Evolutionary conservation across 306 rosid species (phyloP).

Genomic region (Ammopiptanthus mongolicus): DNA sequence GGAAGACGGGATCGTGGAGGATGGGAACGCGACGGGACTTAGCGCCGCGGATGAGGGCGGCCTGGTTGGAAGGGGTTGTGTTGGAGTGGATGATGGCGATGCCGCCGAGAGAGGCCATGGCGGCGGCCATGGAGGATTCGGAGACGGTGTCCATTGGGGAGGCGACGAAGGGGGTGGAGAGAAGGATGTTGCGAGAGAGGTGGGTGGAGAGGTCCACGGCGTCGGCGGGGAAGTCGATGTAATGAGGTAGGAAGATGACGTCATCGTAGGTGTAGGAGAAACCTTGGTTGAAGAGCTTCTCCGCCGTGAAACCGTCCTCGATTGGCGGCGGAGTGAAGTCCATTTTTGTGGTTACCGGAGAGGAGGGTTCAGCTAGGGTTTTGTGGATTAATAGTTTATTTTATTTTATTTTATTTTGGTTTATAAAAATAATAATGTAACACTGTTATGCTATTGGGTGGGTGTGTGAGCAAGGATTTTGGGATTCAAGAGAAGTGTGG

Average conservation of each 20-base stretch:
- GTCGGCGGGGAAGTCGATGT: conserved; percentile 81
- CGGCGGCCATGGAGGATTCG: conserved; percentile 64
- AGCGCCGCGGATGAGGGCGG: conserved; percentile 49
- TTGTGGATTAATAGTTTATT: not conserved
- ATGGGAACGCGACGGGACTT: conserved; percentile 77
- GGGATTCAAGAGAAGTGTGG: too few species aligned
- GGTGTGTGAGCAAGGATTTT: too few species aligned
- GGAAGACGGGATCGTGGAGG: conserved; percentile 50
- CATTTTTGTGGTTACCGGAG: conserved; percentile 7
- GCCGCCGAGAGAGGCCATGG: conserved; percentile 84
- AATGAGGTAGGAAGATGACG: conserved; percentile 86
- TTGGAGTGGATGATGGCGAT: conserved; percentile 69
- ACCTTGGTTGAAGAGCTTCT: conserved; percentile 68
- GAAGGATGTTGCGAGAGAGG: conserved; percentile 55
- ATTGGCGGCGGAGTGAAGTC: conserved; percentile 34
- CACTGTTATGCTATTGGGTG: too few species aligned
- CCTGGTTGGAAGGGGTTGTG: conserved; percentile 41
- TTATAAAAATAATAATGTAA: not conserved
- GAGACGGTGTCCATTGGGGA: conserved; percentile 97
- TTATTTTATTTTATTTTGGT: not conserved
- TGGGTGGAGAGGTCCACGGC: conserved; percentile 51
- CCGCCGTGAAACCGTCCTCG: conserved; percentile 82
- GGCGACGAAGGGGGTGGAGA: conserved; percentile 69
- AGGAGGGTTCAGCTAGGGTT: conserved; percentile 18
- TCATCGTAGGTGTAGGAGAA: conserved; percentile 92